Percentiles rank a stretch among this genome's conserved stretches.
Evolutionary conservation across 106 monocot genomes (phyloP).

Genomic region (Vanilla planifolia): DNA sequence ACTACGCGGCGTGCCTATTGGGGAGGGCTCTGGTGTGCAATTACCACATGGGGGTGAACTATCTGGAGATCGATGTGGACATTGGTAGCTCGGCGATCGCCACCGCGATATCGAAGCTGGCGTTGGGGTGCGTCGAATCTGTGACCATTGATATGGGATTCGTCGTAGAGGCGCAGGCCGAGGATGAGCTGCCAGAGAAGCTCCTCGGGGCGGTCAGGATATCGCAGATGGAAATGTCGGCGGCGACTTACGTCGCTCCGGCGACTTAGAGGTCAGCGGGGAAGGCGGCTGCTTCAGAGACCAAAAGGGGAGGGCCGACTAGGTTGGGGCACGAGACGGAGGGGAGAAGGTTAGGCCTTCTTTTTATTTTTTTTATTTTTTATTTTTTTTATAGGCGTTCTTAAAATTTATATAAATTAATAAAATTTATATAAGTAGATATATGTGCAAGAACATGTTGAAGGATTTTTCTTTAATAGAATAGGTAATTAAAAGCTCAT

Average conservation of each 20-base stretch:
- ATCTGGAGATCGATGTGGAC: slow-evolving; percentile 66
- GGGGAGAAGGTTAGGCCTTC: no score
- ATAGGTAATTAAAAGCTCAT: no score
- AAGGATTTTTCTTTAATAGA: no score
- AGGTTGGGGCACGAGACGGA: neutral
- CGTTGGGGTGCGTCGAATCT: slow-evolving; percentile 36
- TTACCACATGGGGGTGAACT: slow-evolving; percentile 42
- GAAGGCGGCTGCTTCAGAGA: neutral
- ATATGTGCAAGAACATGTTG: no score
- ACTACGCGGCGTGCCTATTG: slow-evolving; percentile 48
- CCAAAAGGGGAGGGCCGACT: neutral
- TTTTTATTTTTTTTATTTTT: no score
- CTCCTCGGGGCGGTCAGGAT: slow-evolving; percentile 50
- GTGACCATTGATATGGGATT: slow-evolving; percentile 67
- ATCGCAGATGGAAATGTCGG: slow-evolving; percentile 60
- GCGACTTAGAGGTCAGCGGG: neutral
- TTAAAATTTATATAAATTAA: no score
- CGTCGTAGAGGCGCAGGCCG: slow-evolving; percentile 42
- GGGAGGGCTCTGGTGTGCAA: slow-evolving; percentile 45
- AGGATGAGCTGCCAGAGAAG: slow-evolving; percentile 60
- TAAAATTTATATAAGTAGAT: no score
- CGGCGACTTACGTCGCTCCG: slow-evolving; percentile 27
- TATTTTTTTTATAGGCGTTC: no score
- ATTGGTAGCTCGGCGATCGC: slow-evolving; percentile 74
- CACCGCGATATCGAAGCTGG: slow-evolving; percentile 35